Percentiles rank a stretch among this genome's conserved stretches.
Conservation (phyloP, 345 rosid species). For the Moricandia moricandioides region DNA sequence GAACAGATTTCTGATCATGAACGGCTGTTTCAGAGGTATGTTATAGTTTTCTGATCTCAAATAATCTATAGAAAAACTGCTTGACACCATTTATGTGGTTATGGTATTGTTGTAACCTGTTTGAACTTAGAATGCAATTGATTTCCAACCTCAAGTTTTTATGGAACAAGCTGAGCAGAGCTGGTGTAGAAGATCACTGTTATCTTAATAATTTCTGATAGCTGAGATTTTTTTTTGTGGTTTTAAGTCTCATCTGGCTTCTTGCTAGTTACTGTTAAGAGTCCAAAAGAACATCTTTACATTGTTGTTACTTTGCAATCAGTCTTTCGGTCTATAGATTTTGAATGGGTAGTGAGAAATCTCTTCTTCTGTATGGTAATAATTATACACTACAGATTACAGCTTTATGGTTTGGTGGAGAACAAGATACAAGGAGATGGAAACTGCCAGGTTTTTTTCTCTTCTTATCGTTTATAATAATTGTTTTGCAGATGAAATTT, state of each 20-base stretch:
- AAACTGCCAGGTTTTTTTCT: constrained; percentile 57
- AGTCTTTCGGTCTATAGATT: neutral
- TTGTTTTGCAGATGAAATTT: neutral
- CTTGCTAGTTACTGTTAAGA: neutral
- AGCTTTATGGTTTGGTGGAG: constrained; percentile 65
- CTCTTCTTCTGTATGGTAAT: neutral
- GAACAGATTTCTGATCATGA: constrained; percentile 41
- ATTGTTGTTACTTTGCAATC: neutral
- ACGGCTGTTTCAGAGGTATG: constrained; percentile 38
- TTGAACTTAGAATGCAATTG: neutral
- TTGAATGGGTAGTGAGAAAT: neutral
- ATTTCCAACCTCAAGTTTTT: no score
- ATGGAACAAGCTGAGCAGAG: neutral
- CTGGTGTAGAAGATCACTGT: neutral
- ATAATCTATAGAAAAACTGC: neutral
- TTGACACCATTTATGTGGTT: neutral
- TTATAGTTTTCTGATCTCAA: neutral
- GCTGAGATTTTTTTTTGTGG: neutral
- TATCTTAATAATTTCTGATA: neutral
- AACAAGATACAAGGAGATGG: constrained; percentile 67
- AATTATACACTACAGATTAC: constrained; percentile 41
- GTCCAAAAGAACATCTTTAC: neutral
- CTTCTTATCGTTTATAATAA: neutral
- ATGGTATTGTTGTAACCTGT: neutral
- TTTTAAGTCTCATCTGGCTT: neutral